A percentile compares a stretch with the other conserved stretches of the same genome.
Evolutionary conservation across 2,329 filamentous ascomycete genomes (phyloP).

Genomic region (Paradendryphiella salina): DNA sequence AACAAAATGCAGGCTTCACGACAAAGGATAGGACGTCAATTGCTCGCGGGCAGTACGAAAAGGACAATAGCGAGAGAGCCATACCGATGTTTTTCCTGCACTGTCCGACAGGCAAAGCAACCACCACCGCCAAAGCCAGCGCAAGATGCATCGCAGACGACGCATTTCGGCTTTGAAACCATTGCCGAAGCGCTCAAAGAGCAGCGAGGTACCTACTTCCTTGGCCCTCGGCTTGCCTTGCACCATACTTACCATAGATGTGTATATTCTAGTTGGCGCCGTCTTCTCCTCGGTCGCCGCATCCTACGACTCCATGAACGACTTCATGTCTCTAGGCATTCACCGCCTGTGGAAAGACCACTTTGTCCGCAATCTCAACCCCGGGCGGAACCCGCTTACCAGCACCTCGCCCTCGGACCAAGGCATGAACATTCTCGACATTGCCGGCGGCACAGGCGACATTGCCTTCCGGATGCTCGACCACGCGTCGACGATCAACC

Average conservation of each 20-base stretch:
- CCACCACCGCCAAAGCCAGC: slow-evolving; percentile 42
- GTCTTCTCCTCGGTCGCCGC: slow-evolving; percentile 96
- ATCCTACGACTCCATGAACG: slow-evolving; percentile 98
- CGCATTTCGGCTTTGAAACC: slow-evolving; percentile 90
- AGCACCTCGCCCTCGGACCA: slow-evolving; percentile 27
- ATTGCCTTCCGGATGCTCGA: slow-evolving; percentile 96
- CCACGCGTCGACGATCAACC: slow-evolving; percentile 78
- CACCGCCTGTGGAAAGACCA: slow-evolving; percentile 97
- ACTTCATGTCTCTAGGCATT: slow-evolving; percentile 96
- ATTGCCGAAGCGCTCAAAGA: slow-evolving; percentile 80
- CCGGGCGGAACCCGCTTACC: slow-evolving; percentile 63
- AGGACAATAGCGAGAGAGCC: slow-evolving; percentile 25
- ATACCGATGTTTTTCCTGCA: slow-evolving; percentile 58
- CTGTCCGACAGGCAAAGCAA: slow-evolving; percentile 47
- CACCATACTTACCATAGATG: slow-evolving; percentile 40
- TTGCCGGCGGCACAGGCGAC: slow-evolving; percentile 95
- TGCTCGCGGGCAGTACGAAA: slow-evolving; percentile 28
- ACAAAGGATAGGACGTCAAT: slow-evolving; percentile 36
- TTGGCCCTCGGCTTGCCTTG: not conserved
- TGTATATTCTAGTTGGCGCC: slow-evolving; percentile 65
- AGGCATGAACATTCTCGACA: slow-evolving; percentile 82
- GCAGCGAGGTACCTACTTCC: slow-evolving; percentile 56
- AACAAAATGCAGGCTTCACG: slow-evolving; percentile 36
- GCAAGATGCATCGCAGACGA: slow-evolving; percentile 60
- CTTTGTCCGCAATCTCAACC: slow-evolving; percentile 89